Evolutionary conservation across 208 protist species (phyloP).

Genomic region (Leishmania amazonensis): DNA sequence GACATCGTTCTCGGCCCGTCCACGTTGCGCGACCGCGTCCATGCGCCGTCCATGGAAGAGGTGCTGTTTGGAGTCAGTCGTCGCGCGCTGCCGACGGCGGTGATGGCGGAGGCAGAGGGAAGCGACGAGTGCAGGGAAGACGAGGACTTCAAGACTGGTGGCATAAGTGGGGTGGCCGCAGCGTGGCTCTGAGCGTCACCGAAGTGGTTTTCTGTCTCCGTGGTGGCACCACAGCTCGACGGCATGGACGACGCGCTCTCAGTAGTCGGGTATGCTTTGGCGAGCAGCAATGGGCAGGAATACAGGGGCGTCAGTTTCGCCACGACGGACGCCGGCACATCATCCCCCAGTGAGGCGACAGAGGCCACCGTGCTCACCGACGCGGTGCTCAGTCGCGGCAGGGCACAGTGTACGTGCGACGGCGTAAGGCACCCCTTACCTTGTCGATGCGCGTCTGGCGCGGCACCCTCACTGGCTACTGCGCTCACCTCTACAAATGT

Average conservation of each 20-base stretch:
- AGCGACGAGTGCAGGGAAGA: background rate
- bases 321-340: background rate
- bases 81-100: background rate
- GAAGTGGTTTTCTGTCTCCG: background rate
- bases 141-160: background rate
- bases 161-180: background rate
- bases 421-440: background rate
- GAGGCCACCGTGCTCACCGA: background rate
- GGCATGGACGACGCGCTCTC: constrained; percentile 4
- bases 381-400: constrained; percentile 1
- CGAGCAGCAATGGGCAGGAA: background rate
- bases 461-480: background rate
- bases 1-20: background rate
- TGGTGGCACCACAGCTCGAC: constrained; percentile 9
- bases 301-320: background rate
- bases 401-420: background rate
- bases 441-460: background rate
- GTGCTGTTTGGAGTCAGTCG: background rate
- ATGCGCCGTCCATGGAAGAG: background rate
- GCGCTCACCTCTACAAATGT: background rate
- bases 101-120: no score
- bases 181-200: background rate
- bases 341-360: background rate
- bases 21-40: background rate
- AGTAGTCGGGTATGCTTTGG: background rate